Percentiles rank a stretch among this genome's conserved stretches.
phyloP scores from a whole-genome alignment of 352 stramenopile species.

The Pythium periplocum region DNA sequence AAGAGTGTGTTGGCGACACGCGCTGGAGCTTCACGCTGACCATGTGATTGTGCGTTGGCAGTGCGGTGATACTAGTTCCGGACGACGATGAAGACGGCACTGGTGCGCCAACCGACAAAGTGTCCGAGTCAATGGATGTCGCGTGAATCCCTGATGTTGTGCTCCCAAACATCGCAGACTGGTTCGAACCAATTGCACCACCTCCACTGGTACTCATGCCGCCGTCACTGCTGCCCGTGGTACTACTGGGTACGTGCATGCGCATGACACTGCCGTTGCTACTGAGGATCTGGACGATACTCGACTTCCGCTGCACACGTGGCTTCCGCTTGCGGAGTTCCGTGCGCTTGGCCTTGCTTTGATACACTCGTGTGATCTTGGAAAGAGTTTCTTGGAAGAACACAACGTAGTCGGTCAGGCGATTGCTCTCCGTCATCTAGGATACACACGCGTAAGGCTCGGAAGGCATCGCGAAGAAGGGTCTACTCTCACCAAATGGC shows the following conservation, averaged over 20 bases:
- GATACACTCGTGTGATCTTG: slow-evolving; percentile 44
- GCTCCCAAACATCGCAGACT: too few relatives aligned
- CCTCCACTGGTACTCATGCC: not conserved
- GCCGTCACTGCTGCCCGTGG: not conserved
- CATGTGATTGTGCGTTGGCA: not conserved
- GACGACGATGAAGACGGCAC: too few relatives aligned
- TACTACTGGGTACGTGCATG: not conserved
- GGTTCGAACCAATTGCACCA: not conserved
- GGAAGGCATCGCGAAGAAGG: not conserved
- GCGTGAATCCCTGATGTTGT: too few relatives aligned
- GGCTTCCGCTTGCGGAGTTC: slow-evolving; percentile 21
- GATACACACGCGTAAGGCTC: not conserved
- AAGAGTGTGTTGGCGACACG: slow-evolving; percentile 4
- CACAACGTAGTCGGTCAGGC: slow-evolving; percentile 59
- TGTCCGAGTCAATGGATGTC: too few relatives aligned
- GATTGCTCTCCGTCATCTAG: slow-evolving; percentile 69
- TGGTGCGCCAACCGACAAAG: too few relatives aligned
- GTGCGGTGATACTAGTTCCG: too few relatives aligned
- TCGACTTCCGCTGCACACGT: slow-evolving; percentile 21
- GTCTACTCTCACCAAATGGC: slow-evolving; percentile 40
- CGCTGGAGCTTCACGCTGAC: slow-evolving; percentile 18
- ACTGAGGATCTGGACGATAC: slow-evolving; percentile 16
- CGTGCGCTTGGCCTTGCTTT: slow-evolving; percentile 29
- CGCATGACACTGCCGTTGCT: not conserved
- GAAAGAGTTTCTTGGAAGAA: slow-evolving; percentile 72